Evolutionary conservation across 2,329 filamentous ascomycete species (phyloP).

Genomic region (Cytospora paraplurivora): DNA sequence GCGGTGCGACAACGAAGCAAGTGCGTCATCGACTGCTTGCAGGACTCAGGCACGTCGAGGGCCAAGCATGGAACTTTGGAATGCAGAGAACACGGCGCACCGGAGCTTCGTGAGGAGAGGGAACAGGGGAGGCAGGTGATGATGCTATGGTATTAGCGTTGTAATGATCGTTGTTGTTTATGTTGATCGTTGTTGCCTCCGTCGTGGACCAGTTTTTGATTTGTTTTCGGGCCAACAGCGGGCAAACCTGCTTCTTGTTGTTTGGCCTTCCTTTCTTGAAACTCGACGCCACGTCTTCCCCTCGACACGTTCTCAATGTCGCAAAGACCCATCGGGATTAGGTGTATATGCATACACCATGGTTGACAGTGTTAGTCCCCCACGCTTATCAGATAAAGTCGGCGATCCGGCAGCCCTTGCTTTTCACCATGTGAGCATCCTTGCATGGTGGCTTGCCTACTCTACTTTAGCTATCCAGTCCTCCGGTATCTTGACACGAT

Average conservation of each 20-base stretch:
- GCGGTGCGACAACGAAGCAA: conserved; percentile 9
- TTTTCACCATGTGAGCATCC: neutral
- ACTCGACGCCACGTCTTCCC: conserved; percentile 5
- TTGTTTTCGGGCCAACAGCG: neutral
- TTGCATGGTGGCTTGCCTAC: conserved; percentile 8
- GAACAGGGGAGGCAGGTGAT: no score
- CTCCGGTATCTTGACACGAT: conserved; percentile 12
- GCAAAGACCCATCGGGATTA: conserved; percentile 11
- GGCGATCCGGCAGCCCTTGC: neutral
- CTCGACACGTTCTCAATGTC: conserved; percentile 8
- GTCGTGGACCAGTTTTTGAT: neutral
- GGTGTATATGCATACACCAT: neutral
- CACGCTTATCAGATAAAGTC: conserved; percentile 24
- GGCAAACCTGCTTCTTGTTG: neutral
- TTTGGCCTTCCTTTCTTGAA: conserved; percentile 9
- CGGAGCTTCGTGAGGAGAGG: no score
- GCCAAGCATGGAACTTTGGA: no score
- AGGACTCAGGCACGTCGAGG: neutral
- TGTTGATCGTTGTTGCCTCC: neutral
- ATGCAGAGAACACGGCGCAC: no score
- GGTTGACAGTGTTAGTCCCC: conserved; percentile 1
- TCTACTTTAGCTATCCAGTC: conserved; percentile 3
- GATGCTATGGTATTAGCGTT: no score
- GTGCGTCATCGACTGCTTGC: conserved; percentile 19
- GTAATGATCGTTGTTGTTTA: no score